Base-by-base conservation (phyloP, 139 green algal species). In the Chlamydomonas incerta region DNA sequence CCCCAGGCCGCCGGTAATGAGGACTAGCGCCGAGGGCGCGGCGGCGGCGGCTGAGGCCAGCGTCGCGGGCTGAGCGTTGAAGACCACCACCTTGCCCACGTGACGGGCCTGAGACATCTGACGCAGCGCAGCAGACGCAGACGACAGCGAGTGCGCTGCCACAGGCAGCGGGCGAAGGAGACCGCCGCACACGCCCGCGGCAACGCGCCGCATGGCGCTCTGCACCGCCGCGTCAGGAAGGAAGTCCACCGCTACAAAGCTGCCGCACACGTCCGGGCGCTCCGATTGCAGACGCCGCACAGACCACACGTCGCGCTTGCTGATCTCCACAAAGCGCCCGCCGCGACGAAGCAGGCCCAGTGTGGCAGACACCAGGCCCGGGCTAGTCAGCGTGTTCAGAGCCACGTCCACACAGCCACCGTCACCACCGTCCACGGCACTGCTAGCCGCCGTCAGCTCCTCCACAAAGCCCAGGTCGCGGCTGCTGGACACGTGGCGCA, bases 201-300 rank as follows among this genome's bases (percentile, higher is more conserved):
- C 85, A 63, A 95, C 88, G 15, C 58, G 72, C 41, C 60, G 75
- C 87, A 94, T 85, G 33, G 84, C 87, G 8, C 74, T 41, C 58
- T 95, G 87, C 76, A 98, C 88, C 11, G 83, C 82, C 20, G n/a
- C 23, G 57, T 85, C 81, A 24, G 96, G 91, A 79, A 98, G 91
- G 91, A 98, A 98, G 88, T 98, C 96, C 28, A 98, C 90, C 5
- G 96, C 96, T 55, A 98, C 70, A 26, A 97, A 88, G n/a, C 84
- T 80, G 88, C 95, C 97, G 8, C 13, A 11, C 68, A 97, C 88
- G 76, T 98, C 96, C 17, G 94, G 93, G 9, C 96, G 94, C 88
- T 98, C 94, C 83, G 94, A 92, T 33, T 90, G 84, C 35, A 96
- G 87, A 31, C 91, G 89, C 1, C 67, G 81, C 1, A 86, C 67